Base-by-base conservation (phyloP, 2,329 filamentous ascomycete species). In the Clonostachys sp. region DNA sequence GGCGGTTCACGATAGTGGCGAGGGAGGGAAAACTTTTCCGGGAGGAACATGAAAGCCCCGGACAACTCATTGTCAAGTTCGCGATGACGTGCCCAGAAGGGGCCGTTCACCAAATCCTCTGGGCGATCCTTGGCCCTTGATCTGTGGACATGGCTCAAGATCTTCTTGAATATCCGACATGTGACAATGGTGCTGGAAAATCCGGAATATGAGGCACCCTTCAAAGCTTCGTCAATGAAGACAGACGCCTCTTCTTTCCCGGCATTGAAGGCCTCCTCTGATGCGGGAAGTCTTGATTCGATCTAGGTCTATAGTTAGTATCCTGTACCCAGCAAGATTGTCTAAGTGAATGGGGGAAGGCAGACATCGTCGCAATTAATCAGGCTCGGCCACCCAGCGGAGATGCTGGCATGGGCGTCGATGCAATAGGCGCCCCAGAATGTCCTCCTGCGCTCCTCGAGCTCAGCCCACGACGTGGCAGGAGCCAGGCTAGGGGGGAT, bases 401-500 rank as follows among this genome's bases (percentile, higher is more conserved):
- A 90, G 45, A 95, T 88, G 57, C 87, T 90, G 3, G 89, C 86
- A 66, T 95, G 95, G 24, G 88, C 80, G 62, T 96, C 91, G 40
- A 88, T 77, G 54, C 84, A 87, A 58, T 92, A 96, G 1, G 84
- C 78, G 53, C 85, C 81, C 92, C 92, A 96, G 56, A 96, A 95
- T 0, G 87, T 84, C 54, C 92, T 78, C 49, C 92, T 78, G 45
- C 91, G 78, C 64, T 97, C 91, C 50, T 78, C 75, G 17, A 73
- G 53, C 51, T 96, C 92, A 1, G 81, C 83, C 89, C 89, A 95
- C 58, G 90, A 88, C 55, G 78, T 80, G 0, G 90, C 76, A 2
- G 89, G 85, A 5, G 81, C 73, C 8, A 96, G 61, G 41, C 85
- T 86, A 47, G 90, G 87, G 53, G 91, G 88, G 39, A 89, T 78